Base-by-base conservation (phyloP, 2,329 filamentous ascomycete genomes). In the Cercospora zeina region DNA sequence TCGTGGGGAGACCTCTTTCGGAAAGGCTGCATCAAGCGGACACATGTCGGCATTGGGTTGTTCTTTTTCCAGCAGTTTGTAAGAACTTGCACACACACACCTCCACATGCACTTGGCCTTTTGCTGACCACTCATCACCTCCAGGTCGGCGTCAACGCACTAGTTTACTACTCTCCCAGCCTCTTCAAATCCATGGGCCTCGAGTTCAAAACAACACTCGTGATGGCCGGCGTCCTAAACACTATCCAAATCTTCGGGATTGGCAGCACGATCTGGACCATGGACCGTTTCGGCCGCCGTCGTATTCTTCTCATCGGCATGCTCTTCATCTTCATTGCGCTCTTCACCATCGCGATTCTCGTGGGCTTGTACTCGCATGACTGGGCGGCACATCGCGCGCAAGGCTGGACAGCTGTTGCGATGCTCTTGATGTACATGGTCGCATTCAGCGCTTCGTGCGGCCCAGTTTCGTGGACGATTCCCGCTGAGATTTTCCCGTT, bases 401-500 rank as follows among this genome's bases (percentile, higher is more conserved):
- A 81, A 62, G 85, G 85, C 7, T 72, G 72, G 72, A 65, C 70
- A 1, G 63, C 62, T n/a, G 70, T 72, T 0, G 70, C 66, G 1
- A 68, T 73, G 64, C 66, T 73, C 2, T 58, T 73, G 8, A 54
- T 72, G 30, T 73, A 71, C 55, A 73, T 73, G 69, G 30, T 72
- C 21, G 57, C 63, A 1, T 89, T 89, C 67, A 84, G 85, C 1
- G 81, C 80, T 0, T 81, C 80, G 0, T 88, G 84, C 69, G 71
- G 71, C 14, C 72, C 72, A 0, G 66, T 71, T 1, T 65, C 68
- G 1, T 74, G 72, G 72, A 69, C 70, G 0, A 42, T 73, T 71
- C 73, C 75, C 0, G 78, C 80, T 31, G 85, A 91, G 64, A 85
- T 90, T n/a, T 89, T 89, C 47, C 85, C 85, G 0, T 82, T 81